Percentiles rank a stretch among this genome's conserved stretches.
phyloP scores from a whole-genome alignment of 2,329 filamentous ascomycete species.

The Fusarium chaquense region DNA sequence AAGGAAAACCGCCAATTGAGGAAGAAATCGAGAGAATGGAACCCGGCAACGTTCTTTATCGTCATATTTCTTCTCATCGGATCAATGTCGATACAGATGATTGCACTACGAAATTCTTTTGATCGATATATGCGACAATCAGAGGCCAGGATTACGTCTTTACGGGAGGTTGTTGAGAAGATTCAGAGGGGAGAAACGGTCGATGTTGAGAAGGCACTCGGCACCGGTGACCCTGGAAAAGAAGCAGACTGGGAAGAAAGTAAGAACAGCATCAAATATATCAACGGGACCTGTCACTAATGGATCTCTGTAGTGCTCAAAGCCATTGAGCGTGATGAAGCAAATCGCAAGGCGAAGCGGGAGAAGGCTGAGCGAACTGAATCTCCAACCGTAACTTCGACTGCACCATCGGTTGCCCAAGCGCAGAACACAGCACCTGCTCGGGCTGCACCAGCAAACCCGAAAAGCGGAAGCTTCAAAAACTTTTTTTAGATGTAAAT shows the following conservation, averaged over 20 bases:
- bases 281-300: conserved; percentile 24
- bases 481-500: conserved; percentile 62
- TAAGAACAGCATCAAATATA: conserved; percentile 53
- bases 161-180: conserved; percentile 80
- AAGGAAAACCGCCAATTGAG: conserved; percentile 55
- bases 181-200: conserved; percentile 80
- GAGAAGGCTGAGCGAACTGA: conserved; percentile 54
- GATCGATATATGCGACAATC: conserved; percentile 78
- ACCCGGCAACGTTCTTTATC: conserved; percentile 85
- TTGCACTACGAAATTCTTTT: conserved; percentile 82
- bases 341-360: conserved; percentile 60
- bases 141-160: conserved; percentile 79
- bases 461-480: conserved; percentile 54
- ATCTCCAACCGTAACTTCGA: conserved; percentile 22
- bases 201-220: conserved; percentile 85
- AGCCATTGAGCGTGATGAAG: conserved; percentile 74
- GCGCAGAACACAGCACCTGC: conserved; percentile 28
- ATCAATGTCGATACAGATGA: conserved; percentile 94
- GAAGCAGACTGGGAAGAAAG: conserved; percentile 92
- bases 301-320: conserved; percentile 65
- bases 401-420: conserved; percentile 18
- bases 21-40: conserved; percentile 74
- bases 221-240: conserved; percentile 78
- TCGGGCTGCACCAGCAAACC: conserved; percentile 44
- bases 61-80: conserved; percentile 88